Evolutionary conservation across 371 early-diverging fungal species (phyloP).

Genomic region (Rhizopus delemar): DNA sequence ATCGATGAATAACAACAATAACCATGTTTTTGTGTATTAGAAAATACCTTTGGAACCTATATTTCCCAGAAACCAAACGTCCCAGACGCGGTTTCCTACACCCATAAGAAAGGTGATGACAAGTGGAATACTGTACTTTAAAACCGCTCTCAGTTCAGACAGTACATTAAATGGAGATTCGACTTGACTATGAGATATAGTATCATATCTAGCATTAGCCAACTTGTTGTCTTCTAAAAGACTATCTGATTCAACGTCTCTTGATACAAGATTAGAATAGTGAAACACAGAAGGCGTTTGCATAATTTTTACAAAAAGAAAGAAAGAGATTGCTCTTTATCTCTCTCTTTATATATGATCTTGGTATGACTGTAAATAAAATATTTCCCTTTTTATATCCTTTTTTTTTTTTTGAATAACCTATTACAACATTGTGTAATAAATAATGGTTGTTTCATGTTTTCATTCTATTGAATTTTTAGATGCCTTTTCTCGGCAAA

Average conservation of each 20-base stretch:
- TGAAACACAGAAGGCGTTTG: not conserved
- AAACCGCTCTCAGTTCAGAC: not conserved
- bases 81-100: slow-evolving; percentile 28
- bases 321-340: not conserved
- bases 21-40: not conserved
- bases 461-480: too few species aligned
- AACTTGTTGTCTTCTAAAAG: not conserved
- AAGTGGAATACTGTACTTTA: slow-evolving; percentile 25
- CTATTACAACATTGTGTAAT: too few species aligned
- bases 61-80: slow-evolving; percentile 43
- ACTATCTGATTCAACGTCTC: not conserved
- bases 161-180: not conserved
- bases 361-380: not conserved
- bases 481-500: too few species aligned
- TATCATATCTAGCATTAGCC: not conserved
- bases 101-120: slow-evolving; percentile 34
- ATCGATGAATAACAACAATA: not conserved
- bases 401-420: too few species aligned
- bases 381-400: not conserved
- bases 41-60: slow-evolving; percentile 30
- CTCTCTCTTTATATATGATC: too few species aligned
- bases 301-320: not conserved
- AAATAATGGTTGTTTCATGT: too few species aligned
- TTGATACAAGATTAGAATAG: not conserved
- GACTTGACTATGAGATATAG: not conserved